Conservation (phyloP, 768 basidiomycete genomes). For the Jaapia argillacea region DNA sequence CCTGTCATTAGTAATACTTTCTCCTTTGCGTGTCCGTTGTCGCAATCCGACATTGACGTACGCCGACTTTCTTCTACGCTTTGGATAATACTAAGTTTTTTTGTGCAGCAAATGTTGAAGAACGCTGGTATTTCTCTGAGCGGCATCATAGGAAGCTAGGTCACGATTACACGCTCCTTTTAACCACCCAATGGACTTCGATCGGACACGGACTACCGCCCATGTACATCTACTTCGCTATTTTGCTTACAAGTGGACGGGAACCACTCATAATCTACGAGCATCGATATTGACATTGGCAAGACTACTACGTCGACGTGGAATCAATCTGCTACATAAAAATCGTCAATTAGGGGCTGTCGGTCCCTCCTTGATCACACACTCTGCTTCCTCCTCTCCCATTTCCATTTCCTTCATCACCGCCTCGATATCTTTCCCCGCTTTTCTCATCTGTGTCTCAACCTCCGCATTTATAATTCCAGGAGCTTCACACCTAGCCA, state of each 20-base stretch:
- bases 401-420: conserved; percentile 13
- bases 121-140: neutral
- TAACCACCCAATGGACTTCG: too few species aligned
- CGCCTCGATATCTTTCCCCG: conserved; percentile 13
- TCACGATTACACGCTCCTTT: too few species aligned
- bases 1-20: conserved; percentile 55
- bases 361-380: conserved; percentile 6
- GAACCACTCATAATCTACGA: too few species aligned
- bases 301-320: too few species aligned
- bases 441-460: conserved; percentile 22
- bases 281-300: too few species aligned
- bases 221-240: too few species aligned
- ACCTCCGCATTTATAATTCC: conserved; percentile 29
- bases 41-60: conserved; percentile 22
- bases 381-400: conserved; percentile 10
- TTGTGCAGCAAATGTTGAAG: neutral
- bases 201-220: too few species aligned
- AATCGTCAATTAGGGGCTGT: too few species aligned
- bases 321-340: too few species aligned
- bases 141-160: too few species aligned
- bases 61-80: conserved; percentile 4
- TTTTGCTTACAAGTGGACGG: too few species aligned
- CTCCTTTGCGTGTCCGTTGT: conserved; percentile 56
- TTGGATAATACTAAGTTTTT: neutral
- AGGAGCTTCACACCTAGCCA: conserved; percentile 28